Conservation (phyloP, 805 yeast genomes). For the Lachancea cidri region DNA sequence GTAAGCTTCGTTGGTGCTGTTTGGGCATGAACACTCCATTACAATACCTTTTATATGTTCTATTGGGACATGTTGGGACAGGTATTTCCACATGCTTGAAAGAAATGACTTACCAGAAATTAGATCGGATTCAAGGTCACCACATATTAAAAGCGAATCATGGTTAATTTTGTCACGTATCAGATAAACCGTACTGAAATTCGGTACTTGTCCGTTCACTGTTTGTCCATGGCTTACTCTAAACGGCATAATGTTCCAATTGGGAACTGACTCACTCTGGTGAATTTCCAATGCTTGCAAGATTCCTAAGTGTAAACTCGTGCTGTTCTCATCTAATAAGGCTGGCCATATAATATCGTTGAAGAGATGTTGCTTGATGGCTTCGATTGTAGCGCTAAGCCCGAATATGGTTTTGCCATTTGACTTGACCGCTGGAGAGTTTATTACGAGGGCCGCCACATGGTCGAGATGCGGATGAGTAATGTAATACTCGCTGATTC, state of each 20-base stretch:
- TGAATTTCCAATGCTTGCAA: constrained; percentile 10
- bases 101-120: constrained; percentile 36
- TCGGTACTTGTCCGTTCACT: constrained; percentile 24
- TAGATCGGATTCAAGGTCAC: constrained; percentile 75
- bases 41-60: constrained; percentile 49
- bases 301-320: constrained; percentile 16
- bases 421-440: constrained; percentile 46
- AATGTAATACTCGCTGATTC: constrained; percentile 45
- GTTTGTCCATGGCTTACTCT: constrained; percentile 38
- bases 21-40: constrained; percentile 70
- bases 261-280: constrained; percentile 18
- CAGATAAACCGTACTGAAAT: constrained; percentile 55
- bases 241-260: constrained; percentile 34
- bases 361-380: constrained; percentile 53
- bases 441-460: constrained; percentile 59
- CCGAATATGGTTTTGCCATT: constrained; percentile 49
- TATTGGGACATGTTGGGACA: constrained; percentile 43
- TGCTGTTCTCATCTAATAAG: constrained; percentile 29
- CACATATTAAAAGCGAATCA: constrained; percentile 56
- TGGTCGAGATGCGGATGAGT: constrained; percentile 89
- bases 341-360: constrained; percentile 83
- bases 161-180: constrained; percentile 35
- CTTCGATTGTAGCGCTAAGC: constrained; percentile 44
- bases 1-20: constrained; percentile 40
- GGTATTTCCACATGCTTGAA: constrained; percentile 48